phyloP scores from a whole-genome alignment of 2,329 filamentous ascomycete genomes.

The Aureobasidium sp. region DNA sequence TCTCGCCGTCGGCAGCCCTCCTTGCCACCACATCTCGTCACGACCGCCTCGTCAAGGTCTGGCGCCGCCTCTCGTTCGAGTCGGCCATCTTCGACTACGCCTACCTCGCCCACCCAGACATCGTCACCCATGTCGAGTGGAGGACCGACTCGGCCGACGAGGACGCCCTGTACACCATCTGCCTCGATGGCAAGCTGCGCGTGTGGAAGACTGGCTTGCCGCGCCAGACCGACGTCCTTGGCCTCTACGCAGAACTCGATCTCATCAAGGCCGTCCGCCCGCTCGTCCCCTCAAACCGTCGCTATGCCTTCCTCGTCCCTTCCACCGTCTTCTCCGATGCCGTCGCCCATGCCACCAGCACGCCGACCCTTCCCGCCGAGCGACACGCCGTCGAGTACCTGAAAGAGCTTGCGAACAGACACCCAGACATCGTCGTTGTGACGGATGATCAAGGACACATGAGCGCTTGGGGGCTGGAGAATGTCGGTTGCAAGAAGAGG shows the following conservation, averaged over 20 bases:
- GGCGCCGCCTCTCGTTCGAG: constrained; percentile 80
- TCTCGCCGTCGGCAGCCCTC: constrained; percentile 81
- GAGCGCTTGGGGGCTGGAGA: constrained; percentile 89
- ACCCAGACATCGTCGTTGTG: constrained; percentile 79
- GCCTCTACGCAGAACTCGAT: constrained; percentile 76
- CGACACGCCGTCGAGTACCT: constrained; percentile 72
- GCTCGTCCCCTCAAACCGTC: constrained; percentile 38
- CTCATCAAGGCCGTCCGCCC: constrained; percentile 61
- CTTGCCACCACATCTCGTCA: constrained; percentile 74
- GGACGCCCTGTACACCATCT: constrained; percentile 86
- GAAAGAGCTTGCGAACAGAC: constrained; percentile 76
- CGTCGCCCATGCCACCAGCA: constrained; percentile 54
- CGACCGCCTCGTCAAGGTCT: constrained; percentile 84
- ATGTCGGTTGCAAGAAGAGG: constrained; percentile 64
- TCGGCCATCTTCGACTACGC: constrained; percentile 84
- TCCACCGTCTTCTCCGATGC: constrained; percentile 75
- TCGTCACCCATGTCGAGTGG: constrained; percentile 83
- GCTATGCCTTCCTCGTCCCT: constrained; percentile 77
- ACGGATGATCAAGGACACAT: constrained; percentile 78
- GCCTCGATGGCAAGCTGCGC: constrained; percentile 69
- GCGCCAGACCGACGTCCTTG: constrained; percentile 63
- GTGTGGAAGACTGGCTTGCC: constrained; percentile 77
- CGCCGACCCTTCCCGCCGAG: constrained; percentile 27
- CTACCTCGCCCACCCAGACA: constrained; percentile 76
- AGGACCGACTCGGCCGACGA: constrained; percentile 52